Base-by-base conservation (phyloP, 2,329 filamentous ascomycete species). In the Alternaria incomplexa region DNA sequence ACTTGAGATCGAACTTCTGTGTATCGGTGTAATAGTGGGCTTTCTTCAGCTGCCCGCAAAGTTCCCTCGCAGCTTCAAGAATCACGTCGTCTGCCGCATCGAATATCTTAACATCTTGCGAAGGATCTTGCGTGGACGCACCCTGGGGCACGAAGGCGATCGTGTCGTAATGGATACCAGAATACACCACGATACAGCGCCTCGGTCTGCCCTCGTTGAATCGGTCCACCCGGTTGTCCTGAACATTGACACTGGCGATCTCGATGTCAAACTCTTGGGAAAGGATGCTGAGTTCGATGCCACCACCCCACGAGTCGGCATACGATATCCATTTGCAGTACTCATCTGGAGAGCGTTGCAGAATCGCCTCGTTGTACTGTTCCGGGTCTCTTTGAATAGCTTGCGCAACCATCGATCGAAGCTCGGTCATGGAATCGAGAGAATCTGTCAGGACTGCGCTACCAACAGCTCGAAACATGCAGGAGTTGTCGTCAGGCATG, bases 401-500 rank as follows among this genome's bases (percentile, higher is more conserved):
- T 55, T 91, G 88, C 2, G 92, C 93, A 20, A 97, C 90, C 65
- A 97, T 85, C 13, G 87, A 89, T 58, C 94, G 89, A 17, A 97
- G 84, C 72, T 91, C 90, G 0, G 85, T 87, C 88, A 92, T 91
- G 9, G 85, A 84, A 66, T 90, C 88, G 70, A 91, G 85, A 2
- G 84, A 83, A 10, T 78, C 77, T 30, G 88, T 86, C 52, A 93
- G 87, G n/a, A 97, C 85, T 4, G 91, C 91, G 57, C 90, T 91
- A 15, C 92, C 92, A 50, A 98, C 89, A 0, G 95, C 94, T 26
- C 93, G 91, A 80, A 97, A 98, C 73, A 98, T 89, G 81, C 95
- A 98, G 62, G 90, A 93, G 80, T 97, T 97, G 80, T 98, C 95
- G 75, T 97, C 95, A 5, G 94, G 93, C 95, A 98, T 97, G 54